phyloP scores from a whole-genome alignment of 75 land plant genomes.

The Larix kaempferi region DNA sequence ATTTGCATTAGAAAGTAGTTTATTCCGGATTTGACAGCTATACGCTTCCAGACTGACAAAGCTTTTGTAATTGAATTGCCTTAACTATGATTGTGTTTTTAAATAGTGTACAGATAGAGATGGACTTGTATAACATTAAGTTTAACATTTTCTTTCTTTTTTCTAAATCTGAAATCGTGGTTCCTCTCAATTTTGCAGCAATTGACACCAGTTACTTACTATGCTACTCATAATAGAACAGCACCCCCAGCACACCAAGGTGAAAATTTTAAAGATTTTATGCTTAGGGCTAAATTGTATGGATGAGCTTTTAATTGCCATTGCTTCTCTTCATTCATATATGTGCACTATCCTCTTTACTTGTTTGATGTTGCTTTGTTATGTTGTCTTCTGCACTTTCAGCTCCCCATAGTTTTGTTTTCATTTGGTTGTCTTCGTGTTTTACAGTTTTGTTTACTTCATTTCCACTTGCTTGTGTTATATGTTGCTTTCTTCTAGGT shows the following conservation, averaged over 20 bases:
- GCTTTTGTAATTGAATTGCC: background rate
- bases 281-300: background rate
- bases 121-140: background rate
- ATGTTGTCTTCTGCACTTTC: background rate
- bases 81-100: background rate
- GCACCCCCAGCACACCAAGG: slow-evolving; percentile 68
- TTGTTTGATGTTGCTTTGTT: background rate
- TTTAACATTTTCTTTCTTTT: background rate
- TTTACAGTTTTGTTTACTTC: background rate
- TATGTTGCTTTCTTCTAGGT: background rate
- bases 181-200: slow-evolving; percentile 23
- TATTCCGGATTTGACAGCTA: background rate
- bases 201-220: slow-evolving; percentile 51
- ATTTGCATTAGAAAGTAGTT: background rate
- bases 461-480: background rate
- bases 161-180: background rate
- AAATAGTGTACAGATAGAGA: background rate
- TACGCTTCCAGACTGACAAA: background rate
- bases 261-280: slow-evolving; percentile 11
- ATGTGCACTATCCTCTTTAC: background rate
- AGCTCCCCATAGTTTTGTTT: background rate
- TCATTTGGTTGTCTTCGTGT: background rate
- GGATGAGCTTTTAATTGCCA: background rate
- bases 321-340: background rate
- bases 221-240: slow-evolving; percentile 54